Evolutionary conservation across 2,329 filamentous ascomycete genomes (phyloP).

Genomic region (Emergomyces orientalis): DNA sequence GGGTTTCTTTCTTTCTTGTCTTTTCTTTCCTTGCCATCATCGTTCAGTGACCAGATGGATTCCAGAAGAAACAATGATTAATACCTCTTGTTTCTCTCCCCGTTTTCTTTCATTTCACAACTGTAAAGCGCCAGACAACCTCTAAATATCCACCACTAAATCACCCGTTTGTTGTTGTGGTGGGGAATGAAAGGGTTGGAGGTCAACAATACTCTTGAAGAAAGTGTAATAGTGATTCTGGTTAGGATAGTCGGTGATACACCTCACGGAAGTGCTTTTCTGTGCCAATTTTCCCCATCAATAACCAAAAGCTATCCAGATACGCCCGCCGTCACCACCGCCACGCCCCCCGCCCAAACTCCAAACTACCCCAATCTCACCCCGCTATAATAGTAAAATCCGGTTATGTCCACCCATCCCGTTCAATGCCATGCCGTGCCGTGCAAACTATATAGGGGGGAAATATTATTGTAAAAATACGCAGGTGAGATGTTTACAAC

Average conservation of each 20-base stretch:
- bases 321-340: slow-evolving; percentile 10
- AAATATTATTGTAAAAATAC: not conserved
- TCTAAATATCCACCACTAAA: not conserved
- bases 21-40: not conserved
- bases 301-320: slow-evolving; percentile 16
- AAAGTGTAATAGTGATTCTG: not conserved
- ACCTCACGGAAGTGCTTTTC: not conserved
- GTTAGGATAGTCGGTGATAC: not conserved
- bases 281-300: not conserved
- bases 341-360: not conserved
- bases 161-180: not conserved
- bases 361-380: not conserved
- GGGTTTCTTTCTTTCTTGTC: not conserved
- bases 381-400: not conserved
- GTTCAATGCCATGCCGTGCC: not conserved
- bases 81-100: not conserved
- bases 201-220: not conserved
- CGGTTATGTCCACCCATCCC: not conserved
- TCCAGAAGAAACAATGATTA: not conserved
- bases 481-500: not conserved
- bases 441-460: not conserved
- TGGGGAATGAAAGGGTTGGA: not conserved
- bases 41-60: not conserved
- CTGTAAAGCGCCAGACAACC: not conserved
- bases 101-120: not conserved